A percentile compares a stretch with the other conserved stretches of the same genome.
Conservation (phyloP, 2,329 filamentous ascomycete genomes). For the Cadophora sp. region DNA sequence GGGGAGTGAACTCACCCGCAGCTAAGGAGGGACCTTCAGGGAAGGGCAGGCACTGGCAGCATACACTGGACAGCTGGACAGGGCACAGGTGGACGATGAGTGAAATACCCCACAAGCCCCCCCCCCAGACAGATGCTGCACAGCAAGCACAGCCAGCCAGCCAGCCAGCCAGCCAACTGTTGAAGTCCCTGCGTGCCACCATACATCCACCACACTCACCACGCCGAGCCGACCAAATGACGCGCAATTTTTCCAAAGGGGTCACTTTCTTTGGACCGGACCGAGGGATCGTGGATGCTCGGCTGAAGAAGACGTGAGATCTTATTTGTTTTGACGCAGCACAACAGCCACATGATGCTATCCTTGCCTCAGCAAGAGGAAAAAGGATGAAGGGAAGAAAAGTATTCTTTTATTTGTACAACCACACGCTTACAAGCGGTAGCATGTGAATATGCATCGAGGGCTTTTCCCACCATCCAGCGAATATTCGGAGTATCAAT, state of each 20-base stretch:
- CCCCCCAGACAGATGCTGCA: neutral
- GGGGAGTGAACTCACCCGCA: no score
- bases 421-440: neutral
- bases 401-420: constrained; percentile 18
- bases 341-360: constrained; percentile 2
- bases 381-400: neutral
- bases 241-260: constrained; percentile 25
- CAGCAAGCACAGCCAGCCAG: neutral
- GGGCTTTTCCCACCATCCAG: neutral
- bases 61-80: no score
- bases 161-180: no score
- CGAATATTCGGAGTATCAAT: neutral
- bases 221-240: constrained; percentile 20
- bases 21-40: neutral
- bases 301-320: neutral
- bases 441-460: constrained; percentile 12
- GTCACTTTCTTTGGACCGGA: constrained; percentile 24
- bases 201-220: constrained; percentile 13
- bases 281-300: constrained; percentile 28
- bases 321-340: constrained; percentile 6
- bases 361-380: neutral
- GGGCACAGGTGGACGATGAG: no score
- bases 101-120: neutral
- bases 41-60: no score
- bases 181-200: neutral